Conservation (phyloP, 2,329 filamentous ascomycete genomes). For the Epicoccum nigrum region DNA sequence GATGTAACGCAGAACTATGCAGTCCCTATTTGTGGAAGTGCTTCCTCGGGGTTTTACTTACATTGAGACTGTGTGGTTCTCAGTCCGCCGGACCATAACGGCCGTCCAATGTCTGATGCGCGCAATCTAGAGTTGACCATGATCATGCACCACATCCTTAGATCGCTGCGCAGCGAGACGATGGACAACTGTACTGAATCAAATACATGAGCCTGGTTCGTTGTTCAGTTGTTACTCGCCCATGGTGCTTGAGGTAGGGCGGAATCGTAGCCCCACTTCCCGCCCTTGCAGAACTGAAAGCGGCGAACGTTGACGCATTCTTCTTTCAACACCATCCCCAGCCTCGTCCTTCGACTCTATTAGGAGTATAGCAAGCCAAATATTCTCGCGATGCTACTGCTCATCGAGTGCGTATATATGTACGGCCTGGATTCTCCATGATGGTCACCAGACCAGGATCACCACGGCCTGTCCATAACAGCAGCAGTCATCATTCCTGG, state of each 20-base stretch:
- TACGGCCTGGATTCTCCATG: too few species aligned
- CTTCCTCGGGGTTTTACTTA: too few species aligned
- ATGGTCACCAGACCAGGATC: too few species aligned
- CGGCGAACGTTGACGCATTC: background rate
- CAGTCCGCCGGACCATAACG: background rate
- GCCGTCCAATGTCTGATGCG: background rate
- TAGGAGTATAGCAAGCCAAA: background rate
- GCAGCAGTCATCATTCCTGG: background rate
- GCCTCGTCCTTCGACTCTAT: background rate
- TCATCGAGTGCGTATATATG: too few species aligned
- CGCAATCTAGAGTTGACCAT: background rate
- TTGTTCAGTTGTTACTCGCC: background rate
- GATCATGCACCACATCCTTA: background rate
- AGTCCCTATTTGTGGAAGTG: too few species aligned
- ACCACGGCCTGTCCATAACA: too few species aligned
- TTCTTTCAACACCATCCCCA: background rate
- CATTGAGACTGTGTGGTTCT: background rate
- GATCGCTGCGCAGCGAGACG: background rate
- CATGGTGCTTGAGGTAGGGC: background rate
- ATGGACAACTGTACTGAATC: background rate
- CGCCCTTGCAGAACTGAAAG: conserved; percentile 20
- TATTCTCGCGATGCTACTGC: background rate
- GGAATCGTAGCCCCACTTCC: background rate
- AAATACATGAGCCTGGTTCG: background rate
- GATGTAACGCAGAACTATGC: too few species aligned